These are phyloP conservation scores for Pholiota adiposa DNA, from an alignment of 1,284 basidiomycete species.

Conservation along the genomic window DNA sequence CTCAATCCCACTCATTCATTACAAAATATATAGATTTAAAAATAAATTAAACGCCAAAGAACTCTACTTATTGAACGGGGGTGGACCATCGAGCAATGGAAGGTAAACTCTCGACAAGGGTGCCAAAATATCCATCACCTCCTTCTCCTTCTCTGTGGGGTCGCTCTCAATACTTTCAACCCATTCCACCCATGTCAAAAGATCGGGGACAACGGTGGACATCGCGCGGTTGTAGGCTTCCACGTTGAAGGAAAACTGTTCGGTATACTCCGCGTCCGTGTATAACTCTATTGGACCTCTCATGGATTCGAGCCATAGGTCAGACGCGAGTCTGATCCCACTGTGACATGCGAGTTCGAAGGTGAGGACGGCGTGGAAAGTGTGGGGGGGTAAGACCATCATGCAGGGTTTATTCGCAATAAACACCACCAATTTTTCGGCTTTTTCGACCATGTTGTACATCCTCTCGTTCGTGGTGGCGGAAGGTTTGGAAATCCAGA, in stretches of 20 bases:
- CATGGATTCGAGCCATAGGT: neutral
- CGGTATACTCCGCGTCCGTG: neutral
- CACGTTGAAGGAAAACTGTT: neutral
- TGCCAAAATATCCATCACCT: neutral
- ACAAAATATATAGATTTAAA: too few species aligned
- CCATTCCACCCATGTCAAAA: neutral
- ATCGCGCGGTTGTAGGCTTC: neutral
- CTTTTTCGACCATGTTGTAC: neutral
- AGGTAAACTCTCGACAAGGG: neutral
- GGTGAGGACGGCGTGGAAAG: neutral
- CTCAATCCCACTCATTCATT: too few species aligned
- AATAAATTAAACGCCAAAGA: too few species aligned
- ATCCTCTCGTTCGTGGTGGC: neutral
- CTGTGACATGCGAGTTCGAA: neutral
- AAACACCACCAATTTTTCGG: neutral
- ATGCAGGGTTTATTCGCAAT: neutral
- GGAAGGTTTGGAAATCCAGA: neutral
- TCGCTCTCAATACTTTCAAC: neutral
- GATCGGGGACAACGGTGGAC: neutral
- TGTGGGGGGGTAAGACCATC: neutral
- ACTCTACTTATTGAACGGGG: too few species aligned
- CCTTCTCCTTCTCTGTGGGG: neutral
- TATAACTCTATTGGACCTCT: neutral
- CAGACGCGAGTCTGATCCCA: neutral
- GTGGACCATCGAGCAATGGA: neutral